Conservation (phyloP, 192 early-diverging fungal genomes). For the Entomortierella beljakovae region DNA sequence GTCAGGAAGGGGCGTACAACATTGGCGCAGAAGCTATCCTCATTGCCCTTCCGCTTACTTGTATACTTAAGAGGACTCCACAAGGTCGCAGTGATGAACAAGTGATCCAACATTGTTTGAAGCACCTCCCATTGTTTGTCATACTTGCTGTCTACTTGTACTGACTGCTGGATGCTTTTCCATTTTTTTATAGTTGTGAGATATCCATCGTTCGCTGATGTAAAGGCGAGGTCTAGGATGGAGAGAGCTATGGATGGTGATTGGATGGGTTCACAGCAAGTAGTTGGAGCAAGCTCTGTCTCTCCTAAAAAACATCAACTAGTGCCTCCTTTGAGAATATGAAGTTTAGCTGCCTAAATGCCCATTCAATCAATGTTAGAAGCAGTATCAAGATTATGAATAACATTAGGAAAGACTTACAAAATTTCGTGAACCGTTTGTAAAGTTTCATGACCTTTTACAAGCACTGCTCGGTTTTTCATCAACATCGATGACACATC, state of each 20-base stretch:
- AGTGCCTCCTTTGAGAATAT: neutral
- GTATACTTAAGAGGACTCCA: slow-evolving; percentile 8
- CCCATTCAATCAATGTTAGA: neutral
- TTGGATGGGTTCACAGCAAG: neutral
- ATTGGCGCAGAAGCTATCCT: slow-evolving; percentile 7
- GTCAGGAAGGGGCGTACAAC: slow-evolving; percentile 11
- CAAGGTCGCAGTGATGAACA: slow-evolving; percentile 5
- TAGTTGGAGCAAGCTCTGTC: neutral
- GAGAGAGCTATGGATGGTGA: neutral
- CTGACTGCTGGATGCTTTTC: neutral
- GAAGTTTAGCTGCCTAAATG: neutral
- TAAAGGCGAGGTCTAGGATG: neutral
- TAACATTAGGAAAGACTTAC: neutral
- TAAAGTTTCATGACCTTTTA: slow-evolving; percentile 1
- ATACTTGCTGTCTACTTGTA: neutral
- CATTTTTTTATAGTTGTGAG: neutral
- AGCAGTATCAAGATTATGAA: neutral
- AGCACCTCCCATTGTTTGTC: neutral
- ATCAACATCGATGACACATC: neutral
- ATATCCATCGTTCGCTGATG: slow-evolving; percentile 1
- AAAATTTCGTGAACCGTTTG: slow-evolving; percentile 1
- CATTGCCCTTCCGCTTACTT: slow-evolving; percentile 7
- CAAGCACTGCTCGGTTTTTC: neutral
- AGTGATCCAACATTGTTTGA: slow-evolving; percentile 2
- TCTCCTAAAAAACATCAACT: neutral